phyloP scores from a whole-genome alignment of 1,139 yeast species.

The Geotrichum restrictum region DNA sequence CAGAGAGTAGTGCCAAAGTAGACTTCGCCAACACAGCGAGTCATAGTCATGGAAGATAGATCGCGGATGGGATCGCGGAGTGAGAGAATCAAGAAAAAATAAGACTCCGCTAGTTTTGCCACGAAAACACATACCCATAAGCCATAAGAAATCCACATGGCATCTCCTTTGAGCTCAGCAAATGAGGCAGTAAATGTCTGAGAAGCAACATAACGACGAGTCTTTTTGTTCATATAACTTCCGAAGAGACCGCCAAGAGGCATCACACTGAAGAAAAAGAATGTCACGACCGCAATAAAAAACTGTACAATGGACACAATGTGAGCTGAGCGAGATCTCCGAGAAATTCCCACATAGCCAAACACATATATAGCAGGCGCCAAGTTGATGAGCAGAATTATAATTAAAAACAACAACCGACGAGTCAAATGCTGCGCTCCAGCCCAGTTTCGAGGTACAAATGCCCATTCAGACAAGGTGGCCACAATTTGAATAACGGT shows the following conservation, averaged over 20 bases:
- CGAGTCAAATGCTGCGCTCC: slow-evolving; percentile 96
- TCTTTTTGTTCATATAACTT: slow-evolving; percentile 73
- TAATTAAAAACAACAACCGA: slow-evolving; percentile 70
- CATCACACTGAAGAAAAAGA: slow-evolving; percentile 88
- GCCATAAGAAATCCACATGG: slow-evolving; percentile 94
- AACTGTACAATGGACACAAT: slow-evolving; percentile 85
- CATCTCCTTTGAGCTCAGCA: slow-evolving; percentile 74
- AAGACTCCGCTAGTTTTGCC: slow-evolving; percentile 86
- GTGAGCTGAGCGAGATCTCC: slow-evolving; percentile 68
- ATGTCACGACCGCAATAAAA: slow-evolving; percentile 79
- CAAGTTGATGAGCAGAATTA: slow-evolving; percentile 66
- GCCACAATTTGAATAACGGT: slow-evolving; percentile 76
- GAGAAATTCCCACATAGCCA: slow-evolving; percentile 62
- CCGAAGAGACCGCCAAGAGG: slow-evolving; percentile 97
- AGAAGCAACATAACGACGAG: slow-evolving; percentile 87
- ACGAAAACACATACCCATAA: slow-evolving; percentile 85
- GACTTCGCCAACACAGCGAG: slow-evolving; percentile 78
- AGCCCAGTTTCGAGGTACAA: slow-evolving; percentile 97
- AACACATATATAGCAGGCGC: slow-evolving; percentile 86
- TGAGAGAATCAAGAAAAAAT: slow-evolving; percentile 85
- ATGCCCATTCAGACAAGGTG: slow-evolving; percentile 88
- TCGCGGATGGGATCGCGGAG: slow-evolving; percentile 90
- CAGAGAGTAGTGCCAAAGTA: slow-evolving; percentile 80
- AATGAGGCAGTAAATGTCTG: slow-evolving; percentile 95
- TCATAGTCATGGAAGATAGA: slow-evolving; percentile 57